Base-by-base conservation (phyloP, 2,329 filamentous ascomycete genomes). In the Ceratocystis destructans region DNA sequence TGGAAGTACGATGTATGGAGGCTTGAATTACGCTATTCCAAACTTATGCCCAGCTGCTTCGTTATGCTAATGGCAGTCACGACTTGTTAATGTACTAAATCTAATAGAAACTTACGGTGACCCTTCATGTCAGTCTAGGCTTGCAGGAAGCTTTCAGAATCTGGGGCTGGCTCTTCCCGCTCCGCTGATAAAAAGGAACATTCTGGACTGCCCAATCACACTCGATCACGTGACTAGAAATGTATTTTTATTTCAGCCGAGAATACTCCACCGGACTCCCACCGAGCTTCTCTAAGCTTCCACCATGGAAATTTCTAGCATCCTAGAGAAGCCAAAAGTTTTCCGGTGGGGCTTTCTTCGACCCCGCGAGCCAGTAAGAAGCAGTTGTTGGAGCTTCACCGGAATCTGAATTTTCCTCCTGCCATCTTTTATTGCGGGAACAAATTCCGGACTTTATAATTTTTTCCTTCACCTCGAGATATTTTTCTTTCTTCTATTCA, bases 281-380 rank as follows among this genome's bases (percentile, higher is more conserved):
- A 46, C 50, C n/a, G 22, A 37, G 28, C 44, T 68, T 68, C 64
- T 61, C 28, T 61, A 41, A 63, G 64, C 57, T 68, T 68, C 66
- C 41, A 65, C 44, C 48, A 50, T 64, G 65, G 66, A 68, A 68
- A 65, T 63, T 68, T 68, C 66, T 68, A 68, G 64, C 50, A 68
- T 37, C 46, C 61, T 20, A 53, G 61, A 61, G 63, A 65, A 63
- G 46, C 61, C 61, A 25, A 33, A 33, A 31, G 44, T 28, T 45
- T 63, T 48, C 20, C 20, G n/a, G 59, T 28, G 44, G 45, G 33
- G 20, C 22, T 66, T 64, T 64, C 44, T 22, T 64, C 53, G 53
- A 64, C 15, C 66, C 61, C 41, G 25, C n/a, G 15, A 65, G 59
- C 66, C 66, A 68, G 64, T 68, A 53, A 68, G 48, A 68, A 62